Evolutionary conservation across 2,329 filamentous ascomycete genomes (phyloP), one percentile per base, ranked within the genome.

Genomic region (Ilyonectria robusta): DNA sequence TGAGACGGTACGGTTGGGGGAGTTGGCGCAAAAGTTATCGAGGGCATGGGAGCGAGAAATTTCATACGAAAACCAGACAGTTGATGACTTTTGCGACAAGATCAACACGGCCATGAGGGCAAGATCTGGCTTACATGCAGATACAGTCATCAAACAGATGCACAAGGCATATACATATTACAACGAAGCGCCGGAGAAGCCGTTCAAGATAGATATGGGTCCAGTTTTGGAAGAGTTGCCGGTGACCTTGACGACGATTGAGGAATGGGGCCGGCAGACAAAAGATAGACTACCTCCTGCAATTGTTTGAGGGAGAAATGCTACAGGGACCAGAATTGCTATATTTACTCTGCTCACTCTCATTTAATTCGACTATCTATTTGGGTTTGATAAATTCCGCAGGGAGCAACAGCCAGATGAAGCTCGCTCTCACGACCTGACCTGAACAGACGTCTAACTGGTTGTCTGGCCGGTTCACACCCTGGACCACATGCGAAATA

Each of bases 81-180:
- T 42, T 4, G 40, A 42, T 42, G 40, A 42, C 15, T 42, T 42
- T 42, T 42, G 40, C 8, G 40, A 19, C 4, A 42, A 42, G 17
- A 42, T 42, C 17, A n/a, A n/a, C n/a, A 17, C 40, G n/a, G 40
- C 40, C 4, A 42, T 66, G 80, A 50, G 35, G 15, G 56, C 44
- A 4, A 50, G 56, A 35, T 69, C 75, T 6, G 77, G 78, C 7
- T 58, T 82, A n/a, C 78, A 82, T n/a, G 75, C 71, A 6, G 79
- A 80, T 11, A 69, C 67, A 13, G 74, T 82, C 29, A 71, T 81
- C 10, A 75, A 66, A 21, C 78, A 83, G 74, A 83, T 82, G 81
- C 80, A 78, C 69, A 80, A 76, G 69, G 80, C 80, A 9, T 82
- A 82, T 68, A 80, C 80, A 7, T 80, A 79, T 67, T 82, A 82